phyloP scores from a whole-genome alignment of 192 early-diverging fungal genomes.

The Chytriomyces sp. region DNA sequence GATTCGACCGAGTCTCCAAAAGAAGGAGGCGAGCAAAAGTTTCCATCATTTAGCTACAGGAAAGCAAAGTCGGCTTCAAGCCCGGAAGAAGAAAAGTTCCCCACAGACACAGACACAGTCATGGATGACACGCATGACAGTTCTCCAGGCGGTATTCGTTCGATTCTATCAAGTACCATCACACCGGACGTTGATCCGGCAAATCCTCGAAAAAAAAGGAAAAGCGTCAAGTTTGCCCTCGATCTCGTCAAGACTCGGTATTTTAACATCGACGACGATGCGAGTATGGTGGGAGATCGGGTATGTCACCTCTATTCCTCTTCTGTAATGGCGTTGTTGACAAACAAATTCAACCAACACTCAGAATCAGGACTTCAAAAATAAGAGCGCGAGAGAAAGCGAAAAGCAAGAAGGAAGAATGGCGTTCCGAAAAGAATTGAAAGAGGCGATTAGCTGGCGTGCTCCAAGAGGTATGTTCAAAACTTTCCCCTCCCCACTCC shows the following conservation, averaged over 20 bases:
- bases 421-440: constrained; percentile 18
- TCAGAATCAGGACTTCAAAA: constrained; percentile 9
- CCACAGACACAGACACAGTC: not conserved
- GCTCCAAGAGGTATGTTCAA: constrained; percentile 5
- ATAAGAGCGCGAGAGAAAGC: constrained; percentile 27
- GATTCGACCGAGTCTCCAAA: too few relatives aligned
- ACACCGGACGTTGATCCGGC: constrained; percentile 13
- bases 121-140: not conserved
- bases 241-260: constrained; percentile 19
- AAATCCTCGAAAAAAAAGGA: constrained; percentile 11
- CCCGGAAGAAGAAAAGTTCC: not conserved
- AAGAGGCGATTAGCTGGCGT: not conserved
- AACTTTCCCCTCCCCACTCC: too few relatives aligned
- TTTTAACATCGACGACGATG: constrained; percentile 25
- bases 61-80: not conserved
- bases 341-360: not conserved
- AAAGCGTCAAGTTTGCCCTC: constrained; percentile 14
- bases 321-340: not conserved
- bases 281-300: not conserved
- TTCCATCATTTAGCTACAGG: not conserved
- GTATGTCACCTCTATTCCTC: not conserved
- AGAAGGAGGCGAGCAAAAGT: not conserved
- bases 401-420: constrained; percentile 6
- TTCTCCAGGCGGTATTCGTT: not conserved
- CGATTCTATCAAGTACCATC: not conserved